Evolutionary conservation across 352 stramenopile species (phyloP).

Genomic region (Globisporangium splendens): DNA sequence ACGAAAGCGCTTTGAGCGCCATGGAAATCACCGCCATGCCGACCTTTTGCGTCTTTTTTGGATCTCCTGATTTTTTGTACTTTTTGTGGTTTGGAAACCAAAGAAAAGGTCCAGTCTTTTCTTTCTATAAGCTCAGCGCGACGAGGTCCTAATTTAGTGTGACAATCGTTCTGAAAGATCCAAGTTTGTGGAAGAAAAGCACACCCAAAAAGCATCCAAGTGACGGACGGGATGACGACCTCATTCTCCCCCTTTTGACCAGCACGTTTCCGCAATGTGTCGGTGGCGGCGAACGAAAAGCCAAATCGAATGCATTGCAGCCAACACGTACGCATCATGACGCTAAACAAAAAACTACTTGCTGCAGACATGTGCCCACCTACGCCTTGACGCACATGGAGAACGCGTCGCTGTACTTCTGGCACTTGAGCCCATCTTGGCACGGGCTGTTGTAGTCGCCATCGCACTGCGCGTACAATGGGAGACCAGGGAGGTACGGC

Average conservation of each 20-base stretch:
- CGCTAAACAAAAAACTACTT: not conserved
- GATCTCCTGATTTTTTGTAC: not conserved
- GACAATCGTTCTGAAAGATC: too few species aligned
- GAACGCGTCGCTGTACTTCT: slow-evolving; percentile 35
- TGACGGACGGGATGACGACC: too few species aligned
- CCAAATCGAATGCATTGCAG: too few species aligned
- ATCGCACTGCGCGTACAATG: slow-evolving; percentile 42
- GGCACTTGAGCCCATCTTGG: slow-evolving; percentile 30
- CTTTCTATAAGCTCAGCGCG: not conserved
- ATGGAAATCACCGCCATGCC: not conserved
- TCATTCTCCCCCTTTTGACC: too few species aligned
- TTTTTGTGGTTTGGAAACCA: not conserved
- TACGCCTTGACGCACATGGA: slow-evolving; percentile 28
- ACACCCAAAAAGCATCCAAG: too few species aligned
- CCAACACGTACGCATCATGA: too few species aligned
- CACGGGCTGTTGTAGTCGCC: slow-evolving; percentile 14
- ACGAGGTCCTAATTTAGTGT: too few species aligned
- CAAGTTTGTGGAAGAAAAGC: too few species aligned
- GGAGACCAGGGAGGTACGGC: slow-evolving; percentile 38
- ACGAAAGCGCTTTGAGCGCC: not conserved
- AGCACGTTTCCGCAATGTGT: too few species aligned
- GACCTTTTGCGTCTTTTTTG: not conserved
- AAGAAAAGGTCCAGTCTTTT: not conserved
- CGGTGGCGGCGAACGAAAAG: too few species aligned
- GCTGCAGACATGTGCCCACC: not conserved